phyloP scores from a whole-genome alignment of 2,329 filamentous ascomycete genomes.

The Didymosphaeria variabile region DNA sequence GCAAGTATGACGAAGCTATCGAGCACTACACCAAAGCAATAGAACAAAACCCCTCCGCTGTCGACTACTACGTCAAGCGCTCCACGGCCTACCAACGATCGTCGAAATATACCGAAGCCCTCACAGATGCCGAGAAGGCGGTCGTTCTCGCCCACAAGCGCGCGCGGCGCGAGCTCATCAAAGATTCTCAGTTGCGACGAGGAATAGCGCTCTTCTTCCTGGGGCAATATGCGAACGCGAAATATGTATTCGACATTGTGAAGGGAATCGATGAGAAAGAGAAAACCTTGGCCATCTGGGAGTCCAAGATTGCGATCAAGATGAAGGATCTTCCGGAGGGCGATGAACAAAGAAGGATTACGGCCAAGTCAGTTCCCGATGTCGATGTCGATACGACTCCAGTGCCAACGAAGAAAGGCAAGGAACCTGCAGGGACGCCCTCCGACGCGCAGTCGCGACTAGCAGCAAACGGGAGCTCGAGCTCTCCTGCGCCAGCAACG shows the following conservation, averaged over 20 bases:
- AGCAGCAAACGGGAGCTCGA: conserved; percentile 18
- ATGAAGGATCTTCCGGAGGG: conserved; percentile 59
- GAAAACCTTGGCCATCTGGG: conserved; percentile 66
- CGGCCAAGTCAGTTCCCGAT: conserved; percentile 61
- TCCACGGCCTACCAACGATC: conserved; percentile 79
- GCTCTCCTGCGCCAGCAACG: conserved; percentile 46
- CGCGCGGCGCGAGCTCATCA: conserved; percentile 77
- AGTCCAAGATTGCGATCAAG: conserved; percentile 63
- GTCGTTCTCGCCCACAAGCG: conserved; percentile 74
- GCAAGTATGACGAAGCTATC: conserved; percentile 74
- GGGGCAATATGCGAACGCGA: conserved; percentile 76
- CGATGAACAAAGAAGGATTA: conserved; percentile 55
- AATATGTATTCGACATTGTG: conserved; percentile 71
- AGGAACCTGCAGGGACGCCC: conserved; percentile 6
- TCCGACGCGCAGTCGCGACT: conserved; percentile 22
- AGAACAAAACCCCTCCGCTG: conserved; percentile 69
- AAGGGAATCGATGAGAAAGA: conserved; percentile 62
- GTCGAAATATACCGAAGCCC: conserved; percentile 58
- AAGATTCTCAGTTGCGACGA: conserved; percentile 82
- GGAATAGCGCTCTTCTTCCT: conserved; percentile 77
- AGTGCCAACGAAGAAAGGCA: conserved; percentile 8
- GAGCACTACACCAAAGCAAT: conserved; percentile 72
- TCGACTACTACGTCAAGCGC: conserved; percentile 82
- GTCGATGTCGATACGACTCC: conserved; percentile 50
- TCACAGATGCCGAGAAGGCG: conserved; percentile 59